phyloP scores from a whole-genome alignment of 2,329 filamentous ascomycete genomes.

The Trichoderma guizhouense region DNA sequence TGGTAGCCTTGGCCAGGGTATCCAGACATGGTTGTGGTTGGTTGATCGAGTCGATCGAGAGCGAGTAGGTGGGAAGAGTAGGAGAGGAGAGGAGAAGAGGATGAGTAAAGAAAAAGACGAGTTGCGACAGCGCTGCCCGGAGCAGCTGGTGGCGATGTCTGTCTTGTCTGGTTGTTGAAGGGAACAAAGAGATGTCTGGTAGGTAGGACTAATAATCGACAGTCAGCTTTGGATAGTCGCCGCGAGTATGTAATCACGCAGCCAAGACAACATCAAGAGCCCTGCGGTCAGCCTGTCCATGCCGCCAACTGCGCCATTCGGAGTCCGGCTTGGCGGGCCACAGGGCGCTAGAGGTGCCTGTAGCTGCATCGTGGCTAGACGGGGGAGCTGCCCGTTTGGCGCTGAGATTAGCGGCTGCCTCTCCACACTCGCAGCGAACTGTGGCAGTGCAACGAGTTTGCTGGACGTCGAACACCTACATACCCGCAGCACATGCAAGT shows the following conservation, averaged over 20 bases:
- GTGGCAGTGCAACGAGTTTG: not conserved
- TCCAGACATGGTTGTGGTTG: constrained; percentile 34
- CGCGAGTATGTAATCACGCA: not conserved
- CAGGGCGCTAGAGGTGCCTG: not conserved
- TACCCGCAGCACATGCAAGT: not conserved
- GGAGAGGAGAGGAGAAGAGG: not conserved
- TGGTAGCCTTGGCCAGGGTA: constrained; percentile 42
- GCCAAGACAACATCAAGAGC: not conserved
- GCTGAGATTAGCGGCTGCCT: not conserved
- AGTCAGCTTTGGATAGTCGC: not conserved
- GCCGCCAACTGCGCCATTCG: not conserved
- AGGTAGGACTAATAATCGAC: not conserved
- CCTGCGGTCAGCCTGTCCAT: not conserved
- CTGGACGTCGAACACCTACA: not conserved
- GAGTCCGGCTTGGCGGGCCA: constrained; percentile 5
- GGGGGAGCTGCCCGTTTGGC: not conserved
- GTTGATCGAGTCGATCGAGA: not conserved
- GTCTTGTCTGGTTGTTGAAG: not conserved
- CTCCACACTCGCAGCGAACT: not conserved
- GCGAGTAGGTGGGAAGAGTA: not conserved
- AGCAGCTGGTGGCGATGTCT: not conserved
- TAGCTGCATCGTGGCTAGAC: not conserved
- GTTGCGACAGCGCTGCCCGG: not conserved
- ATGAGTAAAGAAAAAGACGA: not conserved
- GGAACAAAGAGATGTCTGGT: not conserved